These are phyloP conservation scores for Exobasidium rhododendri DNA, from an alignment of 1,284 basidiomycete species.

Conservation along the genomic window DNA sequence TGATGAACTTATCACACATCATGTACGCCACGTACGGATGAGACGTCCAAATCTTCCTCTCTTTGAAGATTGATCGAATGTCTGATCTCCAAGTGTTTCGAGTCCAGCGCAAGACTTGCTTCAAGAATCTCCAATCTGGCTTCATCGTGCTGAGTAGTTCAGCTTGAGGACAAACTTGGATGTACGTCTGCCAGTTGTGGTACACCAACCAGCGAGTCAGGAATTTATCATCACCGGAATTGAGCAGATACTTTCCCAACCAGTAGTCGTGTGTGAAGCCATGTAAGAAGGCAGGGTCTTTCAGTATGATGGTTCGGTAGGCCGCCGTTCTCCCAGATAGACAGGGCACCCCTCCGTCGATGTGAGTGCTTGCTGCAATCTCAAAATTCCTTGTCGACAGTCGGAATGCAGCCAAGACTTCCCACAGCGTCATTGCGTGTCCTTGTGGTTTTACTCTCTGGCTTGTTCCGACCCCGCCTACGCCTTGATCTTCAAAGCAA, in stretches of 20 bases:
- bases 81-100: conserved; percentile 89
- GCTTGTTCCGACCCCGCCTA: conserved; percentile 83
- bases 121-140: conserved; percentile 88
- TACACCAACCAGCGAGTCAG: conserved; percentile 93
- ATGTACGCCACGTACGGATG: conserved; percentile 88
- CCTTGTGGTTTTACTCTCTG: conserved; percentile 81
- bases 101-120: conserved; percentile 87
- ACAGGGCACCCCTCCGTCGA: conserved; percentile 86
- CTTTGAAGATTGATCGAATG: conserved; percentile 79
- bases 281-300: conserved; percentile 84
- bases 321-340: conserved; percentile 85
- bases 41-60: conserved; percentile 77
- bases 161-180: conserved; percentile 83
- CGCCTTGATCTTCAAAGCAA: conserved; percentile 87
- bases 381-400: conserved; percentile 88
- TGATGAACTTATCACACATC: conserved; percentile 89
- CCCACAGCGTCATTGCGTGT: conserved; percentile 80
- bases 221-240: conserved; percentile 71
- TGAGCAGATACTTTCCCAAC: conserved; percentile 59
- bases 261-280: conserved; percentile 90
- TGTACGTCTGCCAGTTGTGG: conserved; percentile 88
- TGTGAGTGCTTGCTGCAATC: conserved; percentile 79
- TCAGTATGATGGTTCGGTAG: conserved; percentile 85
- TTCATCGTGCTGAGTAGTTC: conserved; percentile 90
- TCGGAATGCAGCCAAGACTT: conserved; percentile 84